Base-by-base conservation (phyloP, 345 rosid species). In the Erodium maritimum region DNA sequence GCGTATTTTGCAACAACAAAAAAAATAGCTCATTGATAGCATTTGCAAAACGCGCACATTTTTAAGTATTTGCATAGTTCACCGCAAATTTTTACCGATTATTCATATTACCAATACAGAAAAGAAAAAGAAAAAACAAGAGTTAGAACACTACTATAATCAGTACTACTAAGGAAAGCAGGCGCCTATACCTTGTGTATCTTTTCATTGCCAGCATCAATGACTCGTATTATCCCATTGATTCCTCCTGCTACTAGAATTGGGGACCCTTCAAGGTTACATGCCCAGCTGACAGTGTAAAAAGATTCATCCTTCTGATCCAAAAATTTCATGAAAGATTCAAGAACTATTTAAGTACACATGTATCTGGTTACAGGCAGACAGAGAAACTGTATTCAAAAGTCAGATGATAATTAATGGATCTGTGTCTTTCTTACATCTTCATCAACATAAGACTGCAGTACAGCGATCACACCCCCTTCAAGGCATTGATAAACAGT, bases 281-380 rank as follows among this genome's bases (percentile, higher is more conserved):
- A 84, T 0, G 91, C 99, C 99, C 96, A 93, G 66, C 89, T 93
- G 53, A 85, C 80, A 14, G 99, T 86, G 74, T 93, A 86, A 73
- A 93, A 93, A 0, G 95, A 86, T 77, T 93, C 99, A 2, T 88
- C 96, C 84, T 89, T 93, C 99, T 93, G 89, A 76, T 75, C 83
- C 76, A 86, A 71, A 76, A 46, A 71, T 66, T 70, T 82, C 61
- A 75, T 63, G 69, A 68, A 85, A 71, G 72, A 58, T 59, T 75
- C 77, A 65, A 71, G 23, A 4, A 21, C 54, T 61, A 58, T 42
- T 71, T 63, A 71, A 24, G 48, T 42, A 42, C 48, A 42, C 56
- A 52, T 74, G 61, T 60, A 62, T 50, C 33, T 45, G 45, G 58
- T 65, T 17, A 17, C 21, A 34, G 60, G 55, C 54, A 60, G 52